Evolutionary conservation across 2,329 filamentous ascomycete genomes (phyloP), one percentile per base, ranked within the genome.

Genomic region (Paracorniculantispora psalliotae): DNA sequence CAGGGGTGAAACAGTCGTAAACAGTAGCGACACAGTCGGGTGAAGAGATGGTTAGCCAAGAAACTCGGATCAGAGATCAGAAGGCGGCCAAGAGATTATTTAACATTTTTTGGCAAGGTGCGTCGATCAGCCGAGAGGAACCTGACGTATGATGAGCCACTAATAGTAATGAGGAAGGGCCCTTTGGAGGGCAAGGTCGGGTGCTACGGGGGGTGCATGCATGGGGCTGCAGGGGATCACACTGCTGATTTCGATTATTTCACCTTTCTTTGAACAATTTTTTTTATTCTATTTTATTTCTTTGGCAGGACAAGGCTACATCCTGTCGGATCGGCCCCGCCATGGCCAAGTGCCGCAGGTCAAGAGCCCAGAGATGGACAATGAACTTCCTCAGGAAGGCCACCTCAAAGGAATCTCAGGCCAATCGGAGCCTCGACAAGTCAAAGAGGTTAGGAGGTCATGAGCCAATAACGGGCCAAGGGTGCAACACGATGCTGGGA

Each of bases 81-180:
- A 19, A 41, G 30, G 56, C 48, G 47, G 23, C 25, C 10, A 30
- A 41, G 52, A 35, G 44, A 49, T 35, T 59, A 57, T 57, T 50
- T 57, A 57, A 50, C 26, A 37, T 23, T 12, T 44, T 57, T 57
- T 49, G 44, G 25, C 30, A n/a, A 49, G 33, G 55, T 19, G 47
- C 55, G 37, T 46, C 55, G 47, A 57, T 50, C 19, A 33, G 44
- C 46, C 55, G 46, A 57, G 28, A 19, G 19, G 25, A 28, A 30
- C 25, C 55, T 57, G 55, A 51, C 55, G 55, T 57, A 57, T 57
- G 30, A 43, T 21, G 46, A 33, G 37, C 25, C 49, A 15, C 55
- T 23, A 57, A 57, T 41, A 43, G 46, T 50, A 43, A 50, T 51
- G 44, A 26, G 35, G 12, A 33, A 50, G 19, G 35, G 13, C 26